Conservation (phyloP, 2,329 filamentous ascomycete species). For the Alternaria dauci region DNA sequence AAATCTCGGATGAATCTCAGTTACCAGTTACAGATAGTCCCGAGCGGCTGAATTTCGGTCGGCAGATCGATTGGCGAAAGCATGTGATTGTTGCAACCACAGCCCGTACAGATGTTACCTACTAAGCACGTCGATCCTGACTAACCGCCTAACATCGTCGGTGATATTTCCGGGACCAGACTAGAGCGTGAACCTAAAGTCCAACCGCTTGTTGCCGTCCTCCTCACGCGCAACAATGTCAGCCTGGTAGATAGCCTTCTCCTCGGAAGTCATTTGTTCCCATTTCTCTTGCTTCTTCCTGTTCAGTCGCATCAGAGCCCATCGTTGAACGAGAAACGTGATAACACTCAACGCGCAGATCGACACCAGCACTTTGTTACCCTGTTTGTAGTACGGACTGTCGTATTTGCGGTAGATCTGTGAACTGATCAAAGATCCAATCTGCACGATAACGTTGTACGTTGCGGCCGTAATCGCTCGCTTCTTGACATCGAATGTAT, state of each 20-base stretch:
- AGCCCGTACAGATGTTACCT: neutral
- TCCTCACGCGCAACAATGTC: slow-evolving; percentile 40
- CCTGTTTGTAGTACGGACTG: slow-evolving; percentile 62
- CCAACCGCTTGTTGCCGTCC: slow-evolving; percentile 52
- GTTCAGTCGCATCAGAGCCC: slow-evolving; percentile 50
- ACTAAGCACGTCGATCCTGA: neutral
- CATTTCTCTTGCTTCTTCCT: slow-evolving; percentile 56
- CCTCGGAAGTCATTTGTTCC: slow-evolving; percentile 59
- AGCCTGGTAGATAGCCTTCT: slow-evolving; percentile 60
- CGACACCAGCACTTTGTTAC: slow-evolving; percentile 62
- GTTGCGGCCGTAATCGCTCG: slow-evolving; percentile 69
- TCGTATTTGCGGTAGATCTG: slow-evolving; percentile 64
- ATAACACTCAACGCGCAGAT: slow-evolving; percentile 59
- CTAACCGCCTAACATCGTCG: neutral
- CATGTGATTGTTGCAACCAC: neutral
- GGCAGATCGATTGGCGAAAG: neutral
- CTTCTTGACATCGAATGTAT: slow-evolving; percentile 68
- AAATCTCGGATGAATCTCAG: neutral
- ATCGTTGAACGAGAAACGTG: slow-evolving; percentile 59
- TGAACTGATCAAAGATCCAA: slow-evolving; percentile 50
- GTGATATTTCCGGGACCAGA: neutral
- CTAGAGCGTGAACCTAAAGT: slow-evolving; percentile 50
- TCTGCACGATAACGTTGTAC: slow-evolving; percentile 64
- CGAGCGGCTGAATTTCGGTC: neutral
- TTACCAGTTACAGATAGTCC: neutral